phyloP scores from a whole-genome alignment of 495 filamentous ascomycete species.

The Cryomyces minteri region DNA sequence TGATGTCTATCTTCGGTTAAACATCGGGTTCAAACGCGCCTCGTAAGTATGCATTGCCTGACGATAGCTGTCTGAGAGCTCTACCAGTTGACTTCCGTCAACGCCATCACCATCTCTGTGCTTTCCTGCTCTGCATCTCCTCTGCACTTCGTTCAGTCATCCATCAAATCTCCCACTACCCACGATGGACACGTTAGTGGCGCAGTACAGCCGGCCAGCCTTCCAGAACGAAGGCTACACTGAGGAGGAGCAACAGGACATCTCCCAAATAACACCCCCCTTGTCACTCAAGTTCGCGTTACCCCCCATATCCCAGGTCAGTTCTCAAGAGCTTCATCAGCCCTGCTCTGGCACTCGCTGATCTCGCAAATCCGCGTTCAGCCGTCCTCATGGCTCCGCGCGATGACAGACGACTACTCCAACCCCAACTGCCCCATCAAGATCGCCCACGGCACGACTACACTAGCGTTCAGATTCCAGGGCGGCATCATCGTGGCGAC shows the following conservation, averaged over 20 bases:
- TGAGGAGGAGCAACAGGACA: slow-evolving; percentile 41
- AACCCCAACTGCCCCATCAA: slow-evolving; percentile 97
- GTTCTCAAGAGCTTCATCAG: slow-evolving; percentile 9
- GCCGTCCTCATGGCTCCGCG: slow-evolving; percentile 84
- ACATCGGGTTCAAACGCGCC: too few relatives aligned
- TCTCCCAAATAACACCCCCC: slow-evolving; percentile 43
- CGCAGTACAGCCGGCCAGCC: neutral
- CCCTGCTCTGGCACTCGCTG: neutral
- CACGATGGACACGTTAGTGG: neutral
- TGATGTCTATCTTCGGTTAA: too few relatives aligned
- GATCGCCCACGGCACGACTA: slow-evolving; percentile 96
- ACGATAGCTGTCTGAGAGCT: too few relatives aligned
- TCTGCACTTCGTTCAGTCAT: too few relatives aligned
- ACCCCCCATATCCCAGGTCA: slow-evolving; percentile 82
- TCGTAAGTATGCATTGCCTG: too few relatives aligned
- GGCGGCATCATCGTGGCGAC: slow-evolving; percentile 96
- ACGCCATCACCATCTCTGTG: too few relatives aligned
- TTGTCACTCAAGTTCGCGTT: slow-evolving; percentile 81
- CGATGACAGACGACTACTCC: slow-evolving; percentile 88
- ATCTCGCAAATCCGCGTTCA: slow-evolving; percentile 16
- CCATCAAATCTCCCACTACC: neutral
- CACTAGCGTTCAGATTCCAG: slow-evolving; percentile 94
- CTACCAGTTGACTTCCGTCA: too few relatives aligned
- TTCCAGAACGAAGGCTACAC: neutral
- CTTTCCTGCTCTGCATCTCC: too few relatives aligned